Conservation (phyloP, 306 rosid genomes). For the Medicago lupulina region DNA sequence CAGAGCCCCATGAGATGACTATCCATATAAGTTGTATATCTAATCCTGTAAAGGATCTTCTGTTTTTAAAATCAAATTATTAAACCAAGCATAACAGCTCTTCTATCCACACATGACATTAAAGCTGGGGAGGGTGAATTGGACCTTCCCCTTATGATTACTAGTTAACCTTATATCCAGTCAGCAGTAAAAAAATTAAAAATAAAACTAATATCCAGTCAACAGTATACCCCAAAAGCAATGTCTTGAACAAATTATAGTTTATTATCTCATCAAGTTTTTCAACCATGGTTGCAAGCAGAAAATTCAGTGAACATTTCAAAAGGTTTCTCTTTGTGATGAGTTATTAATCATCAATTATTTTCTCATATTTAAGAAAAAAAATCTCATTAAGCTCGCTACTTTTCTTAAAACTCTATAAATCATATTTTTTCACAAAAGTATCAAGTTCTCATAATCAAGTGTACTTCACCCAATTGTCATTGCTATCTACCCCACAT, state of each 20-base stretch:
- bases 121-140: background rate
- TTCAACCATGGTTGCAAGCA: background rate
- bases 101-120: background rate
- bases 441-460: conserved; percentile 6
- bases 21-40: background rate
- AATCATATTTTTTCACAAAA: conserved; percentile 7
- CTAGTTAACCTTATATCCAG: background rate
- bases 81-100: background rate
- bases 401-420: background rate
- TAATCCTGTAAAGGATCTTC: background rate
- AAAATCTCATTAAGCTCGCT: conserved; percentile 2
- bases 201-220: no score
- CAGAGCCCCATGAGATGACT: background rate
- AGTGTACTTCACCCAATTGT: conserved; percentile 2
- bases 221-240: conserved; percentile 2
- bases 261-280: conserved; percentile 3
- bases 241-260: background rate
- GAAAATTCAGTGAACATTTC: conserved; percentile 4
- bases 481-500: conserved; percentile 9
- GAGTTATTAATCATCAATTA: background rate
- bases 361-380: background rate
- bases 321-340: background rate
- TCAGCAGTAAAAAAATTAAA: no score
- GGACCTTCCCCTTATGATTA: background rate
- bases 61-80: background rate